Percentiles rank a stretch among this genome's conserved stretches.
phyloP scores from a whole-genome alignment of 768 basidiomycete genomes.

The Butyriboletus loyo region DNA sequence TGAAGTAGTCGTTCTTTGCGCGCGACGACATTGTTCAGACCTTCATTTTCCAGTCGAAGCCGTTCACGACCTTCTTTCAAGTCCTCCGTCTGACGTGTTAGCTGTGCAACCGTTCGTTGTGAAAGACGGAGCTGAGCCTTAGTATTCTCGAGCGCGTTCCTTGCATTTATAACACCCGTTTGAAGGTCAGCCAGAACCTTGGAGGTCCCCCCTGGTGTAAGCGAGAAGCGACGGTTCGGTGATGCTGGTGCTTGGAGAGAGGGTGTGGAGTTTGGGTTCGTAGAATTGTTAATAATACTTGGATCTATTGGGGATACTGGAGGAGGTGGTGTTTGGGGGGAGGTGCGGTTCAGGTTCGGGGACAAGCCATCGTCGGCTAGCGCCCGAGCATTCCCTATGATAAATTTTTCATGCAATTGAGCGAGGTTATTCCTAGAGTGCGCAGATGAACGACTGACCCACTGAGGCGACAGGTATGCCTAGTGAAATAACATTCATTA shows the following conservation, averaged over 20 bases:
- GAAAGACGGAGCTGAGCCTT: constrained; percentile 77
- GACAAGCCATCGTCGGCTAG: constrained; percentile 70
- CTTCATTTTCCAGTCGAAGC: constrained; percentile 80
- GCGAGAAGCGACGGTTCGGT: constrained; percentile 55
- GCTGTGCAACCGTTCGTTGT: constrained; percentile 78
- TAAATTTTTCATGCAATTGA: constrained; percentile 10
- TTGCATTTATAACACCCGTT: constrained; percentile 74
- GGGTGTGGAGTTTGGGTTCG: constrained; percentile 34
- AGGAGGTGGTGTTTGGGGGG: constrained; percentile 30
- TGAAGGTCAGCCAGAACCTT: constrained; percentile 88
- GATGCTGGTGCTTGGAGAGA: constrained; percentile 43
- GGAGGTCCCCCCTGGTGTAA: constrained; percentile 78
- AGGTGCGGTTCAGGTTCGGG: constrained; percentile 31
- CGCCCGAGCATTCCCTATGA: constrained; percentile 76
- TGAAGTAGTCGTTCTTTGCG: constrained; percentile 84
- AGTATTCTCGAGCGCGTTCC: constrained; percentile 82
- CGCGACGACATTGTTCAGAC: constrained; percentile 82
- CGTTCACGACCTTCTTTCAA: constrained; percentile 84
- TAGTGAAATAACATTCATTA: constrained; percentile 33
- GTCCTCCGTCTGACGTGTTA: constrained; percentile 85
- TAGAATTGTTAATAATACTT: constrained; percentile 24
- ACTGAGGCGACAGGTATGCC: constrained; percentile 78
- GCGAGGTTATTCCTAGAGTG: constrained; percentile 6
- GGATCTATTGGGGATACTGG: constrained; percentile 36
- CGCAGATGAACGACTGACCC: constrained; percentile 47